Base-by-base conservation (phyloP, 257 asterid genomes). In the Solanum stenotomum region DNA sequence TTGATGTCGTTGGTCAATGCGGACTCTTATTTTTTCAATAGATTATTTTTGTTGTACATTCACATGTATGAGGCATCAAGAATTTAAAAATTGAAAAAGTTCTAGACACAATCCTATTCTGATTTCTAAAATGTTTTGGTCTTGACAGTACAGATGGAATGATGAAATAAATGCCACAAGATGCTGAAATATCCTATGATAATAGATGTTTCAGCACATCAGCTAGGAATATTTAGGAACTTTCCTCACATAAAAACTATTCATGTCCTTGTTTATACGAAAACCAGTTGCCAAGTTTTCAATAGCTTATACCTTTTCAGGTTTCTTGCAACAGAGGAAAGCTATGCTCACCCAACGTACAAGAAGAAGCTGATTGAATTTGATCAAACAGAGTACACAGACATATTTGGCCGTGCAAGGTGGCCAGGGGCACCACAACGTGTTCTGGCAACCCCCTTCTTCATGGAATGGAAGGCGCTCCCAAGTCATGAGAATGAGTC, bases 391-490 rank as follows among this genome's bases (percentile, higher is more conserved):
- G 98, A 94, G 93, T 95, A 96, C 89, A 95, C 99, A 2, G 89
- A 92, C 52, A 90, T 96, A 23, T 96, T 94, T 89, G 99, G 99
- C 14, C 98, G 99, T 4, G 98, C 98, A 49, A 91, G 99, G 91
- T 96, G 98, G 98, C 99, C 99, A 0, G 95, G 89, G 34, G 99
- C 99, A 35, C 98, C 98, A 76, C 98, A 95, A 0, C 99, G 99
- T 10, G 97, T 92, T 85, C 70, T 96, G 38, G 88, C 90, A 89
- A 95, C 98, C n/a, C 96, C 94, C 0, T 96, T 94, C 89, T 95
- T 92, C 92, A 61, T 90, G 92, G 94, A 96, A 2, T 94, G 98
- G 98, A 91, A 91, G 88, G 87, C 85, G 86, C 95, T 96, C 31
- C 97, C 99, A 0, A 87, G 90, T 74, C 59, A 93, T 29, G 98